phyloP scores from a whole-genome alignment of 805 yeast species.

The Candida vaughaniae region DNA sequence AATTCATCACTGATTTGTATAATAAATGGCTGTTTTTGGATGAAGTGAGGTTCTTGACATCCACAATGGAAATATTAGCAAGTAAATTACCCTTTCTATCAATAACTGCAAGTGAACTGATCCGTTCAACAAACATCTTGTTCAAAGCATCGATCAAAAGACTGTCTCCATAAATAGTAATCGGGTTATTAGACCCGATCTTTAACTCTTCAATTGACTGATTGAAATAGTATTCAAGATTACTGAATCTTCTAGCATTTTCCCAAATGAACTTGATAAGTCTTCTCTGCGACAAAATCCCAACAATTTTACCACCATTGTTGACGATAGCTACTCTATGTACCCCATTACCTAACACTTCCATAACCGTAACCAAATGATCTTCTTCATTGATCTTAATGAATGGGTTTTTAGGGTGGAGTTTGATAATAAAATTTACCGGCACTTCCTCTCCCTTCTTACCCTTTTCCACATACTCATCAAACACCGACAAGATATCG shows the following conservation, averaged over 20 bases:
- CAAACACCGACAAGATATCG: constrained; percentile 22
- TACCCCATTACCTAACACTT: constrained; percentile 90
- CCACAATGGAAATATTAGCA: constrained; percentile 94
- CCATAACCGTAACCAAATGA: constrained; percentile 71
- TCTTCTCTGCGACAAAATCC: constrained; percentile 89
- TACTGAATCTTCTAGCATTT: constrained; percentile 81
- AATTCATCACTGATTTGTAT: constrained; percentile 81
- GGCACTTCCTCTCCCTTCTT: constrained; percentile 89
- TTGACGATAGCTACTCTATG: constrained; percentile 86
- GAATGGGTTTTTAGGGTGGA: constrained; percentile 88
- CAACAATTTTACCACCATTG: constrained; percentile 55
- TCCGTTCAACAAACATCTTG: constrained; percentile 79
- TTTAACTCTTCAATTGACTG: constrained; percentile 67
- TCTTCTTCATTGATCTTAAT: constrained; percentile 70
- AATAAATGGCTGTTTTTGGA: constrained; percentile 83
- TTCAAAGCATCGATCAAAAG: constrained; percentile 81
- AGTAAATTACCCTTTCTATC: constrained; percentile 72
- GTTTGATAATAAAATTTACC: constrained; percentile 79
- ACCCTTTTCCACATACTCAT: constrained; percentile 54
- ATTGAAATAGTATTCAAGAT: constrained; percentile 72
- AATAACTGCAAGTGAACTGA: constrained; percentile 90
- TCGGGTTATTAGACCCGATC: constrained; percentile 70
- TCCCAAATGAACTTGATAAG: constrained; percentile 86
- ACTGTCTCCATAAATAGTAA: constrained; percentile 84
- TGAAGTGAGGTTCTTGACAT: constrained; percentile 83